Conservation (phyloP, 768 basidiomycete genomes). For the Hericium erinaceus region DNA sequence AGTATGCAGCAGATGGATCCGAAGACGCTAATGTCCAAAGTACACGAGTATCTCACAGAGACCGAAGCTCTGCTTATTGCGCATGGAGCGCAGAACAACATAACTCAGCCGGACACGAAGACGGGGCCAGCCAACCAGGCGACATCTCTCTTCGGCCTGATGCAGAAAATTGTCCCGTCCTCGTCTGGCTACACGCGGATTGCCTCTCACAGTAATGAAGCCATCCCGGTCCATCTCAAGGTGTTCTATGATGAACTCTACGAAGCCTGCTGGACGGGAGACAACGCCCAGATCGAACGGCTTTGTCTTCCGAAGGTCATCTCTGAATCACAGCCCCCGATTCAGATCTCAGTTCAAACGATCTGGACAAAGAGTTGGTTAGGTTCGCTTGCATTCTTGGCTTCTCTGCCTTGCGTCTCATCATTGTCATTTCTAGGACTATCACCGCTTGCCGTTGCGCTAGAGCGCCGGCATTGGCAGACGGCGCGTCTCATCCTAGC, state of each 20-base stretch:
- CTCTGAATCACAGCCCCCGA: slow-evolving; percentile 19
- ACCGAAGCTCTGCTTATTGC: neutral
- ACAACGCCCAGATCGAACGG: slow-evolving; percentile 39
- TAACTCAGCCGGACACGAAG: no score
- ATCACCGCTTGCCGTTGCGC: slow-evolving; percentile 42
- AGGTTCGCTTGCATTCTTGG: slow-evolving; percentile 4
- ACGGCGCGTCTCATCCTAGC: slow-evolving; percentile 52
- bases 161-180: slow-evolving; percentile 1
- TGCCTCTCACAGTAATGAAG: slow-evolving; percentile 5
- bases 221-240: slow-evolving; percentile 26
- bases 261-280: slow-evolving; percentile 45
- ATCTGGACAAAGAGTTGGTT: slow-evolving; percentile 8
- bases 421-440: slow-evolving; percentile 24
- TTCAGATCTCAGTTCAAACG: slow-evolving; percentile 36
- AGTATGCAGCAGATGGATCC: no score
- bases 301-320: slow-evolving; percentile 41
- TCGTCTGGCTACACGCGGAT: slow-evolving; percentile 20
- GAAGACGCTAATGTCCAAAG: no score
- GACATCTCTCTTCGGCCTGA: neutral
- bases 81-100: neutral
- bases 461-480: slow-evolving; percentile 41
- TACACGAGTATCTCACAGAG: neutral
- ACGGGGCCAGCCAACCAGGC: neutral
- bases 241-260: slow-evolving; percentile 43
- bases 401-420: neutral